Conservation (phyloP, 805 yeast species). For the Saccharomycopsis sp. region DNA sequence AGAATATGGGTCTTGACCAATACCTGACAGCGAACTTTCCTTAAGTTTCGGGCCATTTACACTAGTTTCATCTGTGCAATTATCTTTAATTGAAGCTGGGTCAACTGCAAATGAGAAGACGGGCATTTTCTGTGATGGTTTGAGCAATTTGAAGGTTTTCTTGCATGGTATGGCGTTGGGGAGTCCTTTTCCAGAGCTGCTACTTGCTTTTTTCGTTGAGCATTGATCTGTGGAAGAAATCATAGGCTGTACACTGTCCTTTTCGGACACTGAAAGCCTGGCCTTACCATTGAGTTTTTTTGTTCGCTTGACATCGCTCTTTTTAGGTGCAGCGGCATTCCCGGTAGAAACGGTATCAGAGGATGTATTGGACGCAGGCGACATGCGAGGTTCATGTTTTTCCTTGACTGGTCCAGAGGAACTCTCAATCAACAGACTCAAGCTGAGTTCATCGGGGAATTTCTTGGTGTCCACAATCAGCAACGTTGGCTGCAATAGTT, state of each 20-base stretch:
- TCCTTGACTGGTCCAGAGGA: background rate
- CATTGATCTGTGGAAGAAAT: too few relatives aligned
- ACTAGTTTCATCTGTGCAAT: too few relatives aligned
- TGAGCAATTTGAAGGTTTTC: background rate
- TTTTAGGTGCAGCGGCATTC: background rate
- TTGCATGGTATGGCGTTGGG: background rate
- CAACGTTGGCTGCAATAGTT: background rate
- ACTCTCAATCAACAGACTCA: background rate
- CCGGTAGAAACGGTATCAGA: background rate
- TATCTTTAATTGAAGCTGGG: background rate
- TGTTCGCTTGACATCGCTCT: background rate
- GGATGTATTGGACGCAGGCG: background rate
- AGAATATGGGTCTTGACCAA: background rate
- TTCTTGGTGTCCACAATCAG: background rate
- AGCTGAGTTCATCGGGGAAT: background rate
- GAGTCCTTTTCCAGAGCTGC: background rate
- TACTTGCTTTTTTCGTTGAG: too few relatives aligned
- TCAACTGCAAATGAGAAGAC: background rate
- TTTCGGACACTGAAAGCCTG: background rate
- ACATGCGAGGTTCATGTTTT: background rate
- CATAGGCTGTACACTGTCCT: too few relatives aligned
- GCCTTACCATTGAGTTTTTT: background rate
- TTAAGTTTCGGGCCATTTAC: too few relatives aligned
- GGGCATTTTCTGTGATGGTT: background rate
- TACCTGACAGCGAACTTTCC: too few relatives aligned